Conservation (phyloP, 768 basidiomycete species). For the Rhodotorula babjevae region DNA sequence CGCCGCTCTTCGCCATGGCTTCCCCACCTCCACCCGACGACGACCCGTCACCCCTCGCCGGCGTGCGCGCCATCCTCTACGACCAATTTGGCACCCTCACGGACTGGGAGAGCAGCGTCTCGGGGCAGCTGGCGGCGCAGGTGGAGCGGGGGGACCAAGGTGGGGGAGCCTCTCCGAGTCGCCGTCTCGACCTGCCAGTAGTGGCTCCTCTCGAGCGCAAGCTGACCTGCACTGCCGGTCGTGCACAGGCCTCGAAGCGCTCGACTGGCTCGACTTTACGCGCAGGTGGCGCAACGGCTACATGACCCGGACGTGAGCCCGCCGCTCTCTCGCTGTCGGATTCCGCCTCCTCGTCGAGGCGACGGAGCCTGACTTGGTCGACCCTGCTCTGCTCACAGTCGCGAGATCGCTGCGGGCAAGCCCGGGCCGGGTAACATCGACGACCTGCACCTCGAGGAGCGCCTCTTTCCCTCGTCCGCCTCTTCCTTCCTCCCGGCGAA, state of each 20-base stretch:
- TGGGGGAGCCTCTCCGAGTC: too few species aligned
- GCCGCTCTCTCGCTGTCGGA: not conserved
- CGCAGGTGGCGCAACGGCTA: constrained; percentile 20
- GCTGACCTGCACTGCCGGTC: too few species aligned
- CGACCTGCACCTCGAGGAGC: constrained; percentile 28
- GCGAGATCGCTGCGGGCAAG: constrained; percentile 28
- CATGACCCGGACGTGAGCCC: constrained; percentile 27
- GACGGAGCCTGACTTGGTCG: not conserved
- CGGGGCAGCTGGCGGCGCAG: not conserved
- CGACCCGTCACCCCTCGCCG: not conserved
- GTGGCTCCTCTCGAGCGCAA: too few species aligned
- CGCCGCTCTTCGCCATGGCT: not conserved
- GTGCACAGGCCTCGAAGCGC: too few species aligned
- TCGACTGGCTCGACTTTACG: constrained; percentile 20
- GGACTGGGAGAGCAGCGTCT: constrained; percentile 22
- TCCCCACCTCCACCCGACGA: not conserved
- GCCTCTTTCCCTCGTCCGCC: too few species aligned
- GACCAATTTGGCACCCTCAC: constrained; percentile 31
- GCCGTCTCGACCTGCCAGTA: too few species aligned
- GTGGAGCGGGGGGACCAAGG: not conserved
- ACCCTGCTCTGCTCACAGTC: not conserved
- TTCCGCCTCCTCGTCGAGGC: too few species aligned
- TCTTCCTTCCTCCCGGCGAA: not conserved
- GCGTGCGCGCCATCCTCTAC: constrained; percentile 21
- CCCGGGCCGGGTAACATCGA: constrained; percentile 29